These are phyloP conservation scores for Emmonsiellopsis sp. DNA, from an alignment of 2,329 filamentous ascomycete species.

Conservation along the genomic window DNA sequence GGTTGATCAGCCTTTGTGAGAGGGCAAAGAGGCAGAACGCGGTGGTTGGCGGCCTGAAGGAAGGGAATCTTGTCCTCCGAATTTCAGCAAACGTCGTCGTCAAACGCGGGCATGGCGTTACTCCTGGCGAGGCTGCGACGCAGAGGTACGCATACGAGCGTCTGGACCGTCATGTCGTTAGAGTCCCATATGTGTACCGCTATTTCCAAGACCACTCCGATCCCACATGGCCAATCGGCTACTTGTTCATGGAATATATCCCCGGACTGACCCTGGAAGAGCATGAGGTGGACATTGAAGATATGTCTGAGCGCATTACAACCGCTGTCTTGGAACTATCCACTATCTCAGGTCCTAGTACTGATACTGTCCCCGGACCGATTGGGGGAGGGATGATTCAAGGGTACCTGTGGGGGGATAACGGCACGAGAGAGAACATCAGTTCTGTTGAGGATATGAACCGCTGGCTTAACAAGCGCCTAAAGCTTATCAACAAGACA, in stretches of 20 bases:
- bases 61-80: slow-evolving; percentile 8
- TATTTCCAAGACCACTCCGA: slow-evolving; percentile 10
- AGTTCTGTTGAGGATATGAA: slow-evolving; percentile 8
- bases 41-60: background rate
- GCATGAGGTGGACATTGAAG: slow-evolving; percentile 7
- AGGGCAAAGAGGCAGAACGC: slow-evolving; percentile 5
- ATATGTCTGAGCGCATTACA: slow-evolving; percentile 11
- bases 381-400: slow-evolving; percentile 10
- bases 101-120: slow-evolving; percentile 14
- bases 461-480: slow-evolving; percentile 8
- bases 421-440: slow-evolving; percentile 9
- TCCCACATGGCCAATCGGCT: slow-evolving; percentile 10
- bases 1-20: slow-evolving; percentile 6
- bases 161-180: slow-evolving; percentile 12
- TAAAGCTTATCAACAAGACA: slow-evolving; percentile 11
- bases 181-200: slow-evolving; percentile 14
- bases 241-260: slow-evolving; percentile 19
- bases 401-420: slow-evolving; percentile 16
- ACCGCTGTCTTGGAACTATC: slow-evolving; percentile 11
- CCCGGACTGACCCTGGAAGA: slow-evolving; percentile 10
- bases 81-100: slow-evolving; percentile 11
- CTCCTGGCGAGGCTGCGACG: slow-evolving; percentile 12
- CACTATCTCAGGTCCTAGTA: slow-evolving; percentile 4
- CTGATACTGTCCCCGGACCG: slow-evolving; percentile 10
- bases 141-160: slow-evolving; percentile 13